Evolutionary conservation across 2,329 filamentous ascomycete genomes (phyloP), one percentile per base, ranked within the genome.

Genomic region (Colletotrichum tofieldiae): DNA sequence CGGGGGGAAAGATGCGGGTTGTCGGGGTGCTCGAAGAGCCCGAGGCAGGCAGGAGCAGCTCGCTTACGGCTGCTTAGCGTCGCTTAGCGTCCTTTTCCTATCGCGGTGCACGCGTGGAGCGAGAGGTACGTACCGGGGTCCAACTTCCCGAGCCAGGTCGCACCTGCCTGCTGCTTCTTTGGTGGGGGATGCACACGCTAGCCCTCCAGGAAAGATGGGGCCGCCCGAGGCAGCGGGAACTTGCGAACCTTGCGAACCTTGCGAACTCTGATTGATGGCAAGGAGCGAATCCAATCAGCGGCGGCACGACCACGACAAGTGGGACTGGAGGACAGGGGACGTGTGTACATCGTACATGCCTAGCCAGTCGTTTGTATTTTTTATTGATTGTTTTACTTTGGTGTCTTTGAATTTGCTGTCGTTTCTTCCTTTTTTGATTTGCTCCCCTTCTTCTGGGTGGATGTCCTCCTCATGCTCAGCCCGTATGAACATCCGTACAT

Each of bases 11-110:
- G 65, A 29, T 59, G 65, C 70, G 70, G 70, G 70, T 65, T 72
- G 60, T 72, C 70, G 70, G 70, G 65, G 54, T 70, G 52, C 45
- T 72, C 65, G 70, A 70, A 65, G 49, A 72, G 39, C 66, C 70
- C 70, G 70, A 72, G 60, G 58, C 64, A 45, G 35, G 56, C 64
- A 63, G n/a, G n/a, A 32, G 58, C 45, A 64, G 59, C 69, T 72
- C 69, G 69, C 69, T 72, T 69, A 59, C 39, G 69, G 65, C 69
- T 55, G 26, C 55, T 43, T 67, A 55, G 43, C 29, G 45, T 32
- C 26, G 12, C 35, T 41, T 67, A 61, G 45, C 29, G 45, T n/a
- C n/a, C 9, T 16, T 37, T 37, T 32, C 37, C 29, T 6, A 32
- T 32, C 23, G 23, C 23, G 23, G 23, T 32, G 29, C 29, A 32